phyloP scores from a whole-genome alignment of 129 eudicot genomes.

The Pittosporum tobira region DNA sequence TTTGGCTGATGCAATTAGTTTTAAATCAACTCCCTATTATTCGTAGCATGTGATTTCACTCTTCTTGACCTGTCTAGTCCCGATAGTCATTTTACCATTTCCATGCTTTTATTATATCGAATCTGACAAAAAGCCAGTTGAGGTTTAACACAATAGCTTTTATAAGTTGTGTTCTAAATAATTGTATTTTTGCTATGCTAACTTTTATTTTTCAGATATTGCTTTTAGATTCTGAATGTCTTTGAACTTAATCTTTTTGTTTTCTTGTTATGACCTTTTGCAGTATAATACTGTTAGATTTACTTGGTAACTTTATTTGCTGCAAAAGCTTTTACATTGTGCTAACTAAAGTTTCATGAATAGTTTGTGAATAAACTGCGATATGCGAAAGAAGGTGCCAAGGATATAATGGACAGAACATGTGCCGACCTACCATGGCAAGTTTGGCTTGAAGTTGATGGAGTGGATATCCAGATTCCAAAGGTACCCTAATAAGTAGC shows the following conservation, averaged over 20 bases:
- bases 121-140: not conserved
- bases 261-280: not conserved
- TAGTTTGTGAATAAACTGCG: constrained; percentile 82
- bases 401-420: constrained; percentile 82
- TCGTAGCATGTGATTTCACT: constrained; percentile 1
- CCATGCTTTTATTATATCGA: not conserved
- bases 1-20: not conserved
- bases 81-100: constrained; percentile 3
- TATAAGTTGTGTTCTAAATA: too few species aligned
- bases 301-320: not conserved
- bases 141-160: not conserved
- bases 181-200: too few species aligned
- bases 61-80: not conserved
- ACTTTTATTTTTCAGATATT: not conserved
- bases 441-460: constrained; percentile 81
- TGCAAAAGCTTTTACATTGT: not conserved
- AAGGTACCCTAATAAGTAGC: constrained; percentile 29
- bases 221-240: not conserved
- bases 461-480: constrained; percentile 60
- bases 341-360: constrained; percentile 8
- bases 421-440: constrained; percentile 90
- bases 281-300: not conserved
- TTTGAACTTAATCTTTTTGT: not conserved
- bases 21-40: not conserved
- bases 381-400: constrained; percentile 88